phyloP scores from a whole-genome alignment of 1,139 yeast species.

The Yamadazyma triangularis region DNA sequence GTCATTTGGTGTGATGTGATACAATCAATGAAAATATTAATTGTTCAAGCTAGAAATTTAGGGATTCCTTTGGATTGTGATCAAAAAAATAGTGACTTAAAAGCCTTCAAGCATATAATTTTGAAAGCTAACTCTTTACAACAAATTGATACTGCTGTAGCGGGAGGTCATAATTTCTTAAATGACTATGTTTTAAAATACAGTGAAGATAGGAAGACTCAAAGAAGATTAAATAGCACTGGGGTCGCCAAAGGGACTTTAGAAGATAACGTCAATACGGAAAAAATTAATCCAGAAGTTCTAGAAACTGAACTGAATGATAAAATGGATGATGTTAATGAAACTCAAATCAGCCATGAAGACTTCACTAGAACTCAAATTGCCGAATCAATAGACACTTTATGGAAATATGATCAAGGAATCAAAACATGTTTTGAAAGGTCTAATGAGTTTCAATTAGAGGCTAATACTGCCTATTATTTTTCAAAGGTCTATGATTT shows the following conservation, averaged over 20 bases:
- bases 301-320: no score
- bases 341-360: conserved; percentile 1
- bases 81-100: conserved; percentile 40
- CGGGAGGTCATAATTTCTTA: conserved; percentile 62
- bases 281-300: no score
- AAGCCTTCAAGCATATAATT: conserved; percentile 43
- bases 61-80: conserved; percentile 63
- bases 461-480: conserved; percentile 73
- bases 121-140: conserved; percentile 56
- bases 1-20: conserved; percentile 95
- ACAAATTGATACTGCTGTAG: conserved; percentile 60
- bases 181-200: conserved; percentile 64
- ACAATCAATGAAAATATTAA: conserved; percentile 79
- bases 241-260: conserved; percentile 48
- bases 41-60: conserved; percentile 64
- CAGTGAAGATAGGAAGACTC: conserved; percentile 49
- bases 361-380: conserved; percentile 34
- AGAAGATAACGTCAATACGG: conserved; percentile 23
- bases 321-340: conserved; percentile 6
- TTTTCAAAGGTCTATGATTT: conserved; percentile 65
- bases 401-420: conserved; percentile 72
- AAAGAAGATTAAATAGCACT: conserved; percentile 50
- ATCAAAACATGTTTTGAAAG: conserved; percentile 56
- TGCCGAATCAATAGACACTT: conserved; percentile 59
- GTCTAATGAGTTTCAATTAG: conserved; percentile 77